These are phyloP conservation scores for Torrubiellomyces zombiae DNA, from an alignment of 2,329 filamentous ascomycete genomes.

Conservation along the genomic window DNA sequence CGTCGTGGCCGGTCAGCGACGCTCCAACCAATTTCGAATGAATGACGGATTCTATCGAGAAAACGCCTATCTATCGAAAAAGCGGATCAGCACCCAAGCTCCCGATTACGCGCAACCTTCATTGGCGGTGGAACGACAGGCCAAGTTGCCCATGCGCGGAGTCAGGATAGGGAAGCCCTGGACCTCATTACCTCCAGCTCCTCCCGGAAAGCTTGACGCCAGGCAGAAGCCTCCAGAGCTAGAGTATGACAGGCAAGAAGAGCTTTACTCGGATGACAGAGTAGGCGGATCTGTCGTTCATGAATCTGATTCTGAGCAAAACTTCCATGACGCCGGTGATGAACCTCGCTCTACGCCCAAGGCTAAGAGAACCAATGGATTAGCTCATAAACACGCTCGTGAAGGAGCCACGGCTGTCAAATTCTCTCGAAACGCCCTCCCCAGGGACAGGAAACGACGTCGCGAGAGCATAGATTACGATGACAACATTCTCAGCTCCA, in stretches of 20 bases:
- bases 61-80: constrained; percentile 6
- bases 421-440: constrained; percentile 5
- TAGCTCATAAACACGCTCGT: constrained; percentile 7
- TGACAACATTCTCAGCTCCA: constrained; percentile 34
- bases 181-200: too few relatives aligned
- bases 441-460: constrained; percentile 22
- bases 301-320: constrained; percentile 10
- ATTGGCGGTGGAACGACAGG: constrained; percentile 8
- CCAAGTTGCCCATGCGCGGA: constrained; percentile 23
- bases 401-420: constrained; percentile 10
- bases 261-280: constrained; percentile 6
- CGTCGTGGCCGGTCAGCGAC: constrained; percentile 12
- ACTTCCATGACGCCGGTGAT: constrained; percentile 8
- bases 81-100: constrained; percentile 6
- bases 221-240: constrained; percentile 11
- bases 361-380: constrained; percentile 8
- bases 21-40: constrained; percentile 11
- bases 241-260: constrained; percentile 8
- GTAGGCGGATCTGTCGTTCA: constrained; percentile 7
- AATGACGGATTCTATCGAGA: constrained; percentile 17
- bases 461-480: constrained; percentile 36
- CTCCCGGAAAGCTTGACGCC: neutral
- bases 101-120: constrained; percentile 7
- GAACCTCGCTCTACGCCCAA: constrained; percentile 9
- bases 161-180: too few relatives aligned